Evolutionary conservation across 805 yeast genomes (phyloP).

Genomic region (Jamesozyma hellenica): DNA sequence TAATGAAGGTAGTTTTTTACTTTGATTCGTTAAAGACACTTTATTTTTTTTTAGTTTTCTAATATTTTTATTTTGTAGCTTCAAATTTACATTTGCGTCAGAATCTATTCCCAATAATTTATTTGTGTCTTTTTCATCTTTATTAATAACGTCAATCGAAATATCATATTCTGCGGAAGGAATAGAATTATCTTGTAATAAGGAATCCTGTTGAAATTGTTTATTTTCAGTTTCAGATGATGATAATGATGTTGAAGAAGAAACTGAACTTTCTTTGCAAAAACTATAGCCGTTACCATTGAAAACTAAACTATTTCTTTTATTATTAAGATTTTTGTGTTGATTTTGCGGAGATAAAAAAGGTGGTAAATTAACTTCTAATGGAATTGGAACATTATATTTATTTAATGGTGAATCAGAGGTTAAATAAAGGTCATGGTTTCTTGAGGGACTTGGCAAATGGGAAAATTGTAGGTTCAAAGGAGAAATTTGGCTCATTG

Average conservation of each 20-base stretch:
- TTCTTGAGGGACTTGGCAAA: slow-evolving; percentile 1
- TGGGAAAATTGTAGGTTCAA: slow-evolving; percentile 9
- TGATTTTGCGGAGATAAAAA: slow-evolving; percentile 29
- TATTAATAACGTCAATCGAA: slow-evolving; percentile 15
- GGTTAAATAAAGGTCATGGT: slow-evolving; percentile 22
- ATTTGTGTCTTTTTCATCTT: slow-evolving; percentile 13
- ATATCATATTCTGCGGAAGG: slow-evolving; percentile 23
- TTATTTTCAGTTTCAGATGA: background rate
- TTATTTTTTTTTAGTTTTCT: slow-evolving; percentile 4
- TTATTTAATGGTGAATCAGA: slow-evolving; percentile 31
- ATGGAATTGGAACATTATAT: slow-evolving; percentile 30
- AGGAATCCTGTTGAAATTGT: slow-evolving; percentile 1
- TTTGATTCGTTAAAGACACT: background rate
- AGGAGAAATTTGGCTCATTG: slow-evolving; percentile 12
- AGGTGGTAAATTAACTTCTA: slow-evolving; percentile 32
- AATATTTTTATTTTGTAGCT: slow-evolving; percentile 22
- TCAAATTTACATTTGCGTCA: slow-evolving; percentile 27
- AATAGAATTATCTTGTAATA: slow-evolving; percentile 14
- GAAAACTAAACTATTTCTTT: slow-evolving; percentile 26
- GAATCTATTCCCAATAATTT: slow-evolving; percentile 22
- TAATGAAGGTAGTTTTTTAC: background rate
- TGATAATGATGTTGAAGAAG: background rate
- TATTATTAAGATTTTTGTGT: slow-evolving; percentile 10
- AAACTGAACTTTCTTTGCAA: slow-evolving; percentile 5
- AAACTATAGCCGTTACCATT: slow-evolving; percentile 32